Evolutionary conservation across 78 protist genomes (phyloP).

Genomic region (Cavenderia fasciculata): DNA sequence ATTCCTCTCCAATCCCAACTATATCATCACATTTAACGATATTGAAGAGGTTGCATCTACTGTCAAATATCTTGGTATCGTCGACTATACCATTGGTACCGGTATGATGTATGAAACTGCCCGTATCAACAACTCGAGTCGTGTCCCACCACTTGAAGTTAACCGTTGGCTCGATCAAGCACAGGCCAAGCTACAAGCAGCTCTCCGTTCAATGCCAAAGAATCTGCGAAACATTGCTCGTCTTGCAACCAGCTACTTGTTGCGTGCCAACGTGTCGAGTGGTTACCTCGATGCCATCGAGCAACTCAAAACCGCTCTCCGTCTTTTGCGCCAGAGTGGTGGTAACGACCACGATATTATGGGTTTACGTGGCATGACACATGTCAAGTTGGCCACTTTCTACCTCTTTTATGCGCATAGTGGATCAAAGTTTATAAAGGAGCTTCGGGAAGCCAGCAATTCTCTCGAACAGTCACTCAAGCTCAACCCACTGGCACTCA

Average conservation of each 20-base stretch:
- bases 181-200: background rate
- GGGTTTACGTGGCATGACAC: background rate
- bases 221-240: background rate
- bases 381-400: conserved; percentile 26
- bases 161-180: conserved; percentile 13
- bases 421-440: background rate
- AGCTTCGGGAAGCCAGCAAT: background rate
- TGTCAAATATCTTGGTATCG: conserved; percentile 6
- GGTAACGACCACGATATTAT: background rate
- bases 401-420: conserved; percentile 13
- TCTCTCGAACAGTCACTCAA: background rate
- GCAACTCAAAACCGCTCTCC: background rate
- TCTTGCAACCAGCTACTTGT: background rate
- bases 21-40: conserved; percentile 2
- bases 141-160: background rate
- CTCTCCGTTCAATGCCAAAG: conserved; percentile 39
- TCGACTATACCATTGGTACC: conserved; percentile 21
- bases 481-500: background rate
- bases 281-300: background rate
- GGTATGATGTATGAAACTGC: background rate
- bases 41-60: conserved; percentile 44
- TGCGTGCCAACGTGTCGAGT: background rate
- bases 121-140: background rate
- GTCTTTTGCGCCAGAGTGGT: background rate
- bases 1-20: conserved; percentile 1